phyloP scores from a whole-genome alignment of 1,284 basidiomycete species.

The Ustilago esculenta region DNA sequence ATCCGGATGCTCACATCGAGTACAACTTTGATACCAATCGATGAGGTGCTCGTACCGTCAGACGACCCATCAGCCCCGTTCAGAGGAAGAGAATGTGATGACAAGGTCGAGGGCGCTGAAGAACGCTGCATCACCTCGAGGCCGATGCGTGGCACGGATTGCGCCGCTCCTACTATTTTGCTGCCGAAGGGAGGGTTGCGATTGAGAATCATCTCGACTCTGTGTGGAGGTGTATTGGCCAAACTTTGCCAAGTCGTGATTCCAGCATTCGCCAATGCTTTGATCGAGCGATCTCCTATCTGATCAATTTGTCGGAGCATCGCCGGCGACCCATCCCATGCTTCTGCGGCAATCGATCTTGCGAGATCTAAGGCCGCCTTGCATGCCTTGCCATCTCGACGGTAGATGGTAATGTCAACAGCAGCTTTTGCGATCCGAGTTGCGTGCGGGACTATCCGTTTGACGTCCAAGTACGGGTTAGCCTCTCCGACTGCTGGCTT shows the following conservation, averaged over 20 bases:
- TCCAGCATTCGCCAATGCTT: conserved; percentile 46
- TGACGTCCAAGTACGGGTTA: conserved; percentile 32
- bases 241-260: conserved; percentile 34
- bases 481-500: conserved; percentile 25
- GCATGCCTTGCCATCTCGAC: conserved; percentile 40
- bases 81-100: background rate
- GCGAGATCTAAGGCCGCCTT: conserved; percentile 50
- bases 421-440: conserved; percentile 43
- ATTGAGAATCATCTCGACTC: conserved; percentile 55
- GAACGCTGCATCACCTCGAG: conserved; percentile 42
- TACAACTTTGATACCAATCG: conserved; percentile 14
- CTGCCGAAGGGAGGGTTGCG: conserved; percentile 53
- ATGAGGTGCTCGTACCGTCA: background rate
- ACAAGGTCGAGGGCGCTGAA: conserved; percentile 1
- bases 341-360: conserved; percentile 74
- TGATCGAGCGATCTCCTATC: conserved; percentile 78
- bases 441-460: conserved; percentile 40
- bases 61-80: background rate
- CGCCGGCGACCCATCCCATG: conserved; percentile 83
- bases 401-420: conserved; percentile 42
- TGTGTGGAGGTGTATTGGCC: conserved; percentile 25
- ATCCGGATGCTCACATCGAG: conserved; percentile 30
- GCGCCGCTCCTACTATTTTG: conserved; percentile 38
- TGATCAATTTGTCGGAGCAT: conserved; percentile 80
- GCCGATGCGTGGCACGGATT: conserved; percentile 38